Evolutionary conservation across 208 protist genomes (phyloP).

Genomic region (Balamuthia mandrillaris): DNA sequence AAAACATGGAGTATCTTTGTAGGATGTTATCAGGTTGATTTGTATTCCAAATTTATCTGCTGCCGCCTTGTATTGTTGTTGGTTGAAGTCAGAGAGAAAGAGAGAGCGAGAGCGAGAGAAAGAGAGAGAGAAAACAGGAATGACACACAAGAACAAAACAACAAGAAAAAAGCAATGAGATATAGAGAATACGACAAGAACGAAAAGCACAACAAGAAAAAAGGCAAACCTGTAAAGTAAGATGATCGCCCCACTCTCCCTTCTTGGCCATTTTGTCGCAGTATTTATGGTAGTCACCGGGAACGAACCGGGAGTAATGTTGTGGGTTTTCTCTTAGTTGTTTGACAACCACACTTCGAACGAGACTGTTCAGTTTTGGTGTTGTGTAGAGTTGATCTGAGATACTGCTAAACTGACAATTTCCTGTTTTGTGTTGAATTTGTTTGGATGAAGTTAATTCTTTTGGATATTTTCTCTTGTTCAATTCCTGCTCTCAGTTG

Average conservation of each 20-base stretch:
- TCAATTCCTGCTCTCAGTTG: too few relatives aligned
- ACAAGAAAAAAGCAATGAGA: neutral
- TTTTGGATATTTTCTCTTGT: too few relatives aligned
- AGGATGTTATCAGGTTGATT: conserved; percentile 37
- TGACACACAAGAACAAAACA: neutral
- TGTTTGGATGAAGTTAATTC: too few relatives aligned
- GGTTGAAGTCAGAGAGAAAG: too few relatives aligned
- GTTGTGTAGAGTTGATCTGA: conserved; percentile 31
- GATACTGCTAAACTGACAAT: conserved; percentile 23
- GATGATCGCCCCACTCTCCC: conserved; percentile 19
- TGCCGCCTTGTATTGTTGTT: too few relatives aligned
- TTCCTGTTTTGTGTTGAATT: conserved; percentile 10
- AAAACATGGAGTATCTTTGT: conserved; percentile 29
- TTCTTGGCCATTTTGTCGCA: conserved; percentile 32
- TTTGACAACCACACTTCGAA: conserved; percentile 1
- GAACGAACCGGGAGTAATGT: conserved; percentile 14
- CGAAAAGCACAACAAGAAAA: too few relatives aligned
- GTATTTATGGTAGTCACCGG: conserved; percentile 29
- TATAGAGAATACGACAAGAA: neutral
- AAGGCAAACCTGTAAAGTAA: conserved; percentile 17
- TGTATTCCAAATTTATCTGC: conserved; percentile 33
- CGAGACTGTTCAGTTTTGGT: conserved; percentile 22
- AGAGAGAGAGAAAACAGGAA: neutral
- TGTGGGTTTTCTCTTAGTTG: neutral
- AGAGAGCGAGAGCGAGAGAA: neutral